These are phyloP conservation scores for Sarocladiaceae sp. DNA, from an alignment of 2,329 filamentous ascomycete species.

Conservation along the genomic window DNA sequence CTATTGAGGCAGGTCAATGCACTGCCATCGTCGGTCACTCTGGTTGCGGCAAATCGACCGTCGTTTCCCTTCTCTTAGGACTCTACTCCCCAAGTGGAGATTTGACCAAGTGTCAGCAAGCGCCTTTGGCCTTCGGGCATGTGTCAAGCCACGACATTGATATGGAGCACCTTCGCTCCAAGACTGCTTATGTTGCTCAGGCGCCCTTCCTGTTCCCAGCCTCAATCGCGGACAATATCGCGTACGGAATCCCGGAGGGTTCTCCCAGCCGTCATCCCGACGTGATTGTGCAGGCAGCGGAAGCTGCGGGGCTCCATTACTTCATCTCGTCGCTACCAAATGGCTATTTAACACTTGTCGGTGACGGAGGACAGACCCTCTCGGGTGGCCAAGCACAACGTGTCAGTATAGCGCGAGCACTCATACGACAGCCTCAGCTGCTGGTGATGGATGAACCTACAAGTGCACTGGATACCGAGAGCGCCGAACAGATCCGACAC, in stretches of 20 bases:
- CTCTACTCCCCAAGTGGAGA: constrained; percentile 50
- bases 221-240: constrained; percentile 75
- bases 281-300: constrained; percentile 48
- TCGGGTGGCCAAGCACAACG: constrained; percentile 83
- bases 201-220: constrained; percentile 72
- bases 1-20: constrained; percentile 58
- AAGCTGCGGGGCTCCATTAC: constrained; percentile 64
- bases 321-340: constrained; percentile 68
- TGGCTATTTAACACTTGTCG: constrained; percentile 60
- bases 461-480: constrained; percentile 69
- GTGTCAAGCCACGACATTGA: constrained; percentile 56
- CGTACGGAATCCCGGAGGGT: constrained; percentile 63
- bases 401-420: constrained; percentile 73
- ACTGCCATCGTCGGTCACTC: constrained; percentile 80
- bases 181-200: constrained; percentile 67
- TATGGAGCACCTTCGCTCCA: constrained; percentile 53
- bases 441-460: constrained; percentile 87
- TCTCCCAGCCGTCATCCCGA: constrained; percentile 43
- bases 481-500: constrained; percentile 58
- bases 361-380: constrained; percentile 69
- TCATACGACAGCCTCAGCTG: constrained; percentile 66
- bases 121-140: constrained; percentile 54
- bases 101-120: background rate
- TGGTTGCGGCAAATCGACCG: constrained; percentile 87
- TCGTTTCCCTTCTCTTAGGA: constrained; percentile 69